phyloP scores from a whole-genome alignment of 1,284 basidiomycete genomes.

The Binderoboletus segoi region DNA sequence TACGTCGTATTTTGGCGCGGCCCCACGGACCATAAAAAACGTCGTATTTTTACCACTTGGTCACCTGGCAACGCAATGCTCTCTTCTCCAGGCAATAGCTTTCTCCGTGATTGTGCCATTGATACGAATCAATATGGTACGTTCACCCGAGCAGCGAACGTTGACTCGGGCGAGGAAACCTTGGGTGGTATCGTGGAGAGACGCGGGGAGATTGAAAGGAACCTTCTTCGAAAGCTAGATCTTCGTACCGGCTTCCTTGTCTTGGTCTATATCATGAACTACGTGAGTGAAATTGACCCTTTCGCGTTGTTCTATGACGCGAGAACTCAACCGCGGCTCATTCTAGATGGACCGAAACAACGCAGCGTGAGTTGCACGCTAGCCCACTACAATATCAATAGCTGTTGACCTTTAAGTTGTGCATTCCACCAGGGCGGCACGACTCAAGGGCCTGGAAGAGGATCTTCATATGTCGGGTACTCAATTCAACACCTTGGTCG shows the following conservation, averaged over 20 bases:
- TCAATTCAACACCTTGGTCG: slow-evolving; percentile 72
- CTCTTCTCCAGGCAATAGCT: not conserved
- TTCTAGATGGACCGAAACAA: slow-evolving; percentile 68
- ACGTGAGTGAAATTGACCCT: slow-evolving; percentile 40
- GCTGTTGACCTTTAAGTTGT: not conserved
- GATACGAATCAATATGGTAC: slow-evolving; percentile 14
- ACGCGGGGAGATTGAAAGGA: slow-evolving; percentile 48
- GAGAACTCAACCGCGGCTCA: not conserved
- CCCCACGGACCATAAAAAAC: no score
- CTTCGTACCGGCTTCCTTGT: slow-evolving; percentile 65
- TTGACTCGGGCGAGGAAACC: slow-evolving; percentile 39
- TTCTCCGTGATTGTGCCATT: not conserved
- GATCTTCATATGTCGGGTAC: slow-evolving; percentile 65
- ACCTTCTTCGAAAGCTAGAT: slow-evolving; percentile 64
- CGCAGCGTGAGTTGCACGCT: slow-evolving; percentile 45
- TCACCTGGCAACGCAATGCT: no score
- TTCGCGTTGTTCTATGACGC: not conserved
- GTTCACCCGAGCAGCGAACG: slow-evolving; percentile 13
- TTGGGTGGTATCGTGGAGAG: slow-evolving; percentile 45
- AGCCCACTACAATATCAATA: not conserved
- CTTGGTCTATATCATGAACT: slow-evolving; percentile 70
- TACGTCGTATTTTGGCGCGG: no score
- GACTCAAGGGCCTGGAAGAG: slow-evolving; percentile 68
- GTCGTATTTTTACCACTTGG: no score
- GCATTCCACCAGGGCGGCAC: slow-evolving; percentile 54